Conservation (phyloP, 768 basidiomycete species). For the Tulasnella calospora region DNA sequence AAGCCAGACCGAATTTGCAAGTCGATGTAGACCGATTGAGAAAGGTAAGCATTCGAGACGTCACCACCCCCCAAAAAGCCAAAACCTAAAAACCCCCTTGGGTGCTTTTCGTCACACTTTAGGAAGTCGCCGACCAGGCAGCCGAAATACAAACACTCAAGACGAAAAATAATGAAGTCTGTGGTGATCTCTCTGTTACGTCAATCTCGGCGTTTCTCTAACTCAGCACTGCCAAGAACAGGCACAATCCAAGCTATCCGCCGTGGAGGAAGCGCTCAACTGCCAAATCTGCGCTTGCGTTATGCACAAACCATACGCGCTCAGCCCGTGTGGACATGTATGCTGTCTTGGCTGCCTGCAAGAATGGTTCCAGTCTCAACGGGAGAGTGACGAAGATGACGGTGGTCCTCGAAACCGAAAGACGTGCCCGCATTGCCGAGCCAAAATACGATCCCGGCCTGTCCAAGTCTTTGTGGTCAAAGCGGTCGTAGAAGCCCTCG, state of each 20-base stretch:
- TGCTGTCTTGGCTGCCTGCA: conserved; percentile 20
- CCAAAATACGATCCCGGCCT: conserved; percentile 2
- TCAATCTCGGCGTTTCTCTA: neutral
- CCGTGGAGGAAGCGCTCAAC: neutral
- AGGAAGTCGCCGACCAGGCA: too few relatives aligned
- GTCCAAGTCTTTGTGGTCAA: conserved; percentile 22
- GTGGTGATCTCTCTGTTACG: neutral
- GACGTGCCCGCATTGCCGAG: conserved; percentile 21
- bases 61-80: neutral
- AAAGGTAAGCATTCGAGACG: neutral
- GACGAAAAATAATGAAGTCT: neutral
- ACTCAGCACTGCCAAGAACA: neutral
- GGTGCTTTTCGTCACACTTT: neutral
- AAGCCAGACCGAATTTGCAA: neutral
- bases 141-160: too few relatives aligned
- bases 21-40: neutral
- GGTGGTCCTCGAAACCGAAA: neutral
- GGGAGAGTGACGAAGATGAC: too few relatives aligned
- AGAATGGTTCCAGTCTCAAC: too few relatives aligned
- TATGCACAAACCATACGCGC: conserved; percentile 14
- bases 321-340: conserved; percentile 22
- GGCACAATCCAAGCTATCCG: neutral
- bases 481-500: neutral
- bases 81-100: neutral
- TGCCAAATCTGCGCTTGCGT: conserved; percentile 17